These are phyloP conservation scores for Rugonectria rugulosa DNA, from an alignment of 2,329 filamentous ascomycete genomes.

Conservation along the genomic window DNA sequence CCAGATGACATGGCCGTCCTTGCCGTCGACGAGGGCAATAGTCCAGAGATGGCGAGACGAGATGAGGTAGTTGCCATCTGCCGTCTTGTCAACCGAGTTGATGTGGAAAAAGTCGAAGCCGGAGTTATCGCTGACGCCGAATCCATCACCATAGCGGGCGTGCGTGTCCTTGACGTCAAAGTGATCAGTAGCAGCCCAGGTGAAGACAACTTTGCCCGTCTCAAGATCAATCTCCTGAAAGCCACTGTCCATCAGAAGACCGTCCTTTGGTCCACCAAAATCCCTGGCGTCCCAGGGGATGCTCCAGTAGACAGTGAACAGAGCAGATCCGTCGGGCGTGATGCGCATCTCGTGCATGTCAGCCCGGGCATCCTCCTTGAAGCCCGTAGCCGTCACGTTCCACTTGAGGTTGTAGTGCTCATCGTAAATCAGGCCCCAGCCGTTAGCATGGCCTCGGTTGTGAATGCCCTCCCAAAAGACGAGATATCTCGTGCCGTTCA, in stretches of 20 bases:
- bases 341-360: conserved; percentile 54
- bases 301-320: conserved; percentile 52
- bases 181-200: conserved; percentile 46
- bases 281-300: conserved; percentile 41
- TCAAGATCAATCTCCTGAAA: conserved; percentile 50
- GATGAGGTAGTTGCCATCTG: conserved; percentile 47
- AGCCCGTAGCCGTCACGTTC: conserved; percentile 47
- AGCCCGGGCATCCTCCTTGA: conserved; percentile 41
- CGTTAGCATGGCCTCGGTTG: conserved; percentile 39
- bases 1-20: conserved; percentile 45
- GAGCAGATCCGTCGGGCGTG: conserved; percentile 49
- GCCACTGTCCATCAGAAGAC: conserved; percentile 44
- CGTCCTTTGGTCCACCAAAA: conserved; percentile 42
- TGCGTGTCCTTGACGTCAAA: conserved; percentile 38
- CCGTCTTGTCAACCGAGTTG: conserved; percentile 43
- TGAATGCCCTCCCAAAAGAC: conserved; percentile 46
- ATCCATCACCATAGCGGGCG: conserved; percentile 38
- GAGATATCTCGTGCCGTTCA: conserved; percentile 43
- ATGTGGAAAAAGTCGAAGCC: conserved; percentile 50
- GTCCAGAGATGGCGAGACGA: conserved; percentile 44
- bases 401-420: conserved; percentile 47
- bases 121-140: conserved; percentile 39
- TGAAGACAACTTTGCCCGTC: conserved; percentile 47
- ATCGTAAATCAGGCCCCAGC: conserved; percentile 43
- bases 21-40: conserved; percentile 40